phyloP scores from a whole-genome alignment of 768 basidiomycete genomes.

The Rhizopogon roseolus region DNA sequence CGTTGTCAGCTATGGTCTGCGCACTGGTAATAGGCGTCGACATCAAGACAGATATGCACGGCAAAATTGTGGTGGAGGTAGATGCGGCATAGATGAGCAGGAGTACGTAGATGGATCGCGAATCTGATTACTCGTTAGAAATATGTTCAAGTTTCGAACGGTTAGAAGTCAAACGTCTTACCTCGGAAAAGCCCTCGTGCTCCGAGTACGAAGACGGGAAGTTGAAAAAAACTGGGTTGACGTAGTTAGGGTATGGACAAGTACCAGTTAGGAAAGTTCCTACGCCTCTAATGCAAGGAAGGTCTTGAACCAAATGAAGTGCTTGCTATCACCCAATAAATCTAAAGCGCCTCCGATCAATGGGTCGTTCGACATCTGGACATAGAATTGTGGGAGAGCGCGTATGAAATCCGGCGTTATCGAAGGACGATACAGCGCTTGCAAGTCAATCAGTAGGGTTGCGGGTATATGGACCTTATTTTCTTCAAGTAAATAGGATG shows the following conservation, averaged over 20 bases:
- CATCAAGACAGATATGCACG: conserved; percentile 63
- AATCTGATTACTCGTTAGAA: conserved; percentile 31
- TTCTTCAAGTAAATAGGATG: neutral
- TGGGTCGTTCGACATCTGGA: conserved; percentile 61
- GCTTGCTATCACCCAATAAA: conserved; percentile 24
- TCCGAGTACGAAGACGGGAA: conserved; percentile 76
- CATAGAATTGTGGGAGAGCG: conserved; percentile 44
- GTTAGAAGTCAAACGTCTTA: conserved; percentile 11
- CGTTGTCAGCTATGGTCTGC: conserved; percentile 22
- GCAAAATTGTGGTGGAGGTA: conserved; percentile 71
- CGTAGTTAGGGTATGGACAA: neutral
- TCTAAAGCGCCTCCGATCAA: conserved; percentile 52
- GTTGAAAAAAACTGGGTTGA: conserved; percentile 53
- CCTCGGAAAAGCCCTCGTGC: conserved; percentile 55
- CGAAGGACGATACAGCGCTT: conserved; percentile 53
- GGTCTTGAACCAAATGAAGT: conserved; percentile 58
- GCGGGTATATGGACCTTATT: conserved; percentile 61
- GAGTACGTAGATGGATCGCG: conserved; percentile 51
- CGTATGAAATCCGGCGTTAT: conserved; percentile 46
- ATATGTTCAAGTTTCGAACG: neutral
- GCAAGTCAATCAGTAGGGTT: conserved; percentile 66
- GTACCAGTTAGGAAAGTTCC: conserved; percentile 16
- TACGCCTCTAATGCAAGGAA: conserved; percentile 63
- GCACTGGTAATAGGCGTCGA: conserved; percentile 40
- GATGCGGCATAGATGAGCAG: conserved; percentile 74